Evolutionary conservation across 331 rosid genomes (phyloP).

Genomic region (Erythrophleum ivorense): DNA sequence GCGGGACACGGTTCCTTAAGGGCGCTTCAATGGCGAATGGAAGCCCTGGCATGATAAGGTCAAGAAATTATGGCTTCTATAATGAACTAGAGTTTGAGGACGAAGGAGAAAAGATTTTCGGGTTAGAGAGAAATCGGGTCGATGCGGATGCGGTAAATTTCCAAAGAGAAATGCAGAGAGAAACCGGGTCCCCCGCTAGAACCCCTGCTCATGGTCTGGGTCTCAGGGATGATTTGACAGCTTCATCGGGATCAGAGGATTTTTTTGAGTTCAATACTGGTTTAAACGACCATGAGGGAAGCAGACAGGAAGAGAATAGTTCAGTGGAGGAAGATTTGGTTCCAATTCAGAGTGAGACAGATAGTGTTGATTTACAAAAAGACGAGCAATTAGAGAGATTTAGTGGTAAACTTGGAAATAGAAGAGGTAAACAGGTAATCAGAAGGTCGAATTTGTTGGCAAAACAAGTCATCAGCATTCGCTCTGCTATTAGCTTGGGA

Average conservation of each 20-base stretch:
- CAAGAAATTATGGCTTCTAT: neutral
- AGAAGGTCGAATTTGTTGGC: conserved; percentile 77
- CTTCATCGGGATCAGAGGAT: neutral
- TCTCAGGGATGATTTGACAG: neutral
- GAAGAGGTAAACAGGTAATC: conserved; percentile 62
- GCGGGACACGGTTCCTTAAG: neutral
- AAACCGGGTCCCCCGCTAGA: conserved; percentile 23
- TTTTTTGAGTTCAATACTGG: neutral
- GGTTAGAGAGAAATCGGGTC: conserved; percentile 1
- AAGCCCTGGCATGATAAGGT: neutral
- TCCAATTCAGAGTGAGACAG: conserved; percentile 43
- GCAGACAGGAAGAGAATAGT: conserved; percentile 18
- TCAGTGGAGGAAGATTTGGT: conserved; percentile 50
- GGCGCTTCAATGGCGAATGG: neutral
- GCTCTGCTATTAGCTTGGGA: conserved; percentile 78
- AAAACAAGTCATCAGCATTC: conserved; percentile 72
- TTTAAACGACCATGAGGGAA: neutral
- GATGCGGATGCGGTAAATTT: neutral
- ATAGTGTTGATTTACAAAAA: conserved; percentile 40
- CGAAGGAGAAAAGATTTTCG: neutral
- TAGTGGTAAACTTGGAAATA: conserved; percentile 53
- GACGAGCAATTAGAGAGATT: conserved; percentile 42
- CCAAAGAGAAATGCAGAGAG: neutral
- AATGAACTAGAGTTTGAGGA: neutral
- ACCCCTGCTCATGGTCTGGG: neutral